These are phyloP conservation scores for Scutellaria galericulata DNA, from an alignment of 257 asterid species.

Conservation along the genomic window DNA sequence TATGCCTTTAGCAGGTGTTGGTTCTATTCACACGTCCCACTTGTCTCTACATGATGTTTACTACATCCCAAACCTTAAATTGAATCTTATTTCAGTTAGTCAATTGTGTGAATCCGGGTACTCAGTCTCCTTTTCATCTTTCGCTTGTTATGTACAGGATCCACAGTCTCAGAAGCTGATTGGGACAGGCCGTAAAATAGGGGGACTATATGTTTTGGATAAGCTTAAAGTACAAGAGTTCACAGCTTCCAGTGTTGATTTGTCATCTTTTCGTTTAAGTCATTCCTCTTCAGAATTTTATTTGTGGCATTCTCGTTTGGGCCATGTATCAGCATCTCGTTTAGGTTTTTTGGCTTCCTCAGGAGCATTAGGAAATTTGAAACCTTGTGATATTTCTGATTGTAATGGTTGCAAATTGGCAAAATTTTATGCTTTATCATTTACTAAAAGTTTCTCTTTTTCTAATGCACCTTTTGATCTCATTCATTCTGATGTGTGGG, in stretches of 20 bases:
- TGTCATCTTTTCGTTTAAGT: constrained; percentile 2
- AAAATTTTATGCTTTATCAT: not conserved
- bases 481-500: constrained; percentile 26
- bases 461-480: constrained; percentile 23
- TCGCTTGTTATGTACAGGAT: too few relatives aligned
- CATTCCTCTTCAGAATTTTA: not conserved
- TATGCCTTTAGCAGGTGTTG: too few relatives aligned
- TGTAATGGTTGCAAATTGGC: constrained; percentile 25
- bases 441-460: not conserved
- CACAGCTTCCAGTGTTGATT: not conserved
- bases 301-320: constrained; percentile 15
- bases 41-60: too few relatives aligned
- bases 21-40: too few relatives aligned
- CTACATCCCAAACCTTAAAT: too few relatives aligned
- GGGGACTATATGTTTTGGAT: constrained; percentile 25
- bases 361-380: not conserved
- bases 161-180: too few relatives aligned
- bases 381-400: not conserved
- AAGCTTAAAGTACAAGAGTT: not conserved
- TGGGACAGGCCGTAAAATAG: too few relatives aligned
- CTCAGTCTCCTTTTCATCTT: too few relatives aligned
- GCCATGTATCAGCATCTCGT: constrained; percentile 14
- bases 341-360: not conserved
- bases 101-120: too few relatives aligned
- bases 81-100: too few relatives aligned